Percentiles rank a stretch among this genome's conserved stretches.
Evolutionary conservation across 2,329 filamentous ascomycete species (phyloP).

Genomic region (Trichoderma endophyticum): DNA sequence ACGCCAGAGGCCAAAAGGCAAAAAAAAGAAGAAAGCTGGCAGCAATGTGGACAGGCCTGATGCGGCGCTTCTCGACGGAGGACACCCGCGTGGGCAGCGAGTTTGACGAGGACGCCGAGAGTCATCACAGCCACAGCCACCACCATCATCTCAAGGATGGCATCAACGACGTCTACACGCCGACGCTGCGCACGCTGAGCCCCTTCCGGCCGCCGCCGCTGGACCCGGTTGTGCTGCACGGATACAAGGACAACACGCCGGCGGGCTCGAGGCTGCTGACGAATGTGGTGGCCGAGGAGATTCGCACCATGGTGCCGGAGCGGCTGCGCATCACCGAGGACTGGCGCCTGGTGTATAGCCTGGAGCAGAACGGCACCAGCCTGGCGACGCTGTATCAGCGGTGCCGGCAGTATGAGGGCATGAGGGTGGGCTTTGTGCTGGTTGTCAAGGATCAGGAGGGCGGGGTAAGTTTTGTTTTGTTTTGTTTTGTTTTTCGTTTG

Average conservation of each 20-base stretch:
- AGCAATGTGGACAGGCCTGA: slow-evolving; percentile 57
- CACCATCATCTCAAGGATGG: slow-evolving; percentile 38
- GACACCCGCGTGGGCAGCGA: slow-evolving; percentile 32
- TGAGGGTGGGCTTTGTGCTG: slow-evolving; percentile 83
- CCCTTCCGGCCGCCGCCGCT: slow-evolving; percentile 87
- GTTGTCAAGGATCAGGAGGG: slow-evolving; percentile 76
- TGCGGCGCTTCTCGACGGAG: slow-evolving; percentile 63
- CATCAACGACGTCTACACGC: slow-evolving; percentile 55
- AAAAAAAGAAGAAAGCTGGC: not conserved
- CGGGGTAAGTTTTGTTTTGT: slow-evolving; percentile 53
- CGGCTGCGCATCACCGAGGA: slow-evolving; percentile 81
- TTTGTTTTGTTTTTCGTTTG: not conserved
- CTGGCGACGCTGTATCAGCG: slow-evolving; percentile 81
- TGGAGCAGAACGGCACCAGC: slow-evolving; percentile 89
- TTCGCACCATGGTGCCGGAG: slow-evolving; percentile 81
- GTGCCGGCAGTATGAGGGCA: slow-evolving; percentile 62
- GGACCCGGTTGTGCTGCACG: slow-evolving; percentile 70
- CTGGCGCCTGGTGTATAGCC: slow-evolving; percentile 83
- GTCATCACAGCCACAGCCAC: slow-evolving; percentile 7
- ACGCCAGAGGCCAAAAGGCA: not conserved
- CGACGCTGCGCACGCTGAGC: slow-evolving; percentile 57
- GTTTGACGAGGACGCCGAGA: slow-evolving; percentile 25
- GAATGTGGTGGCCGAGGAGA: slow-evolving; percentile 80
- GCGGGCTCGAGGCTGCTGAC: slow-evolving; percentile 64
- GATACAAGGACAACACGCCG: slow-evolving; percentile 60